A percentile compares a stretch with the other conserved stretches of the same genome.
Conservation (phyloP, 768 basidiomycete species). For the Coprinopsis cinerea region DNA sequence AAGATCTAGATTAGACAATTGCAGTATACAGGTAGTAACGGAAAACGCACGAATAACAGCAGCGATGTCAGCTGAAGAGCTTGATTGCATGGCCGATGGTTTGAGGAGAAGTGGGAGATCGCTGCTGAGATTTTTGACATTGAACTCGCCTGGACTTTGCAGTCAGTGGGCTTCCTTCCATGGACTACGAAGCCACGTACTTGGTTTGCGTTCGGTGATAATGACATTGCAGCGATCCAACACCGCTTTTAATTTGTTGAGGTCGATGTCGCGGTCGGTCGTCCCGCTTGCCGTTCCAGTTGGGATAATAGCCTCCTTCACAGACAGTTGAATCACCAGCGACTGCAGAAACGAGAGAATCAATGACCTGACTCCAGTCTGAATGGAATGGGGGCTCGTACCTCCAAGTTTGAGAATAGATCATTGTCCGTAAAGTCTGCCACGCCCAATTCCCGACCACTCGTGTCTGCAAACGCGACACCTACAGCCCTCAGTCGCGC, state of each 20-base stretch:
- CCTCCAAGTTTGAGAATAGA: conserved; percentile 92
- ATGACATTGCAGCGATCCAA: conserved; percentile 90
- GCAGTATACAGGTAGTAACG: background rate
- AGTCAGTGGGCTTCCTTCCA: background rate
- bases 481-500: conserved; percentile 68
- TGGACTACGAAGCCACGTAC: conserved; percentile 34
- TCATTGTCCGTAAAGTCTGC: conserved; percentile 94
- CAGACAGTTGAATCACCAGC: conserved; percentile 89
- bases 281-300: conserved; percentile 66
- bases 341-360: conserved; percentile 48
- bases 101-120: conserved; percentile 71
- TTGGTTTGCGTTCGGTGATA: conserved; percentile 82
- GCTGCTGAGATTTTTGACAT: conserved; percentile 69
- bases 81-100: conserved; percentile 27
- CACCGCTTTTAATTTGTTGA: conserved; percentile 80
- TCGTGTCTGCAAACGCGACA: conserved; percentile 89
- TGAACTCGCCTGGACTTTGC: conserved; percentile 78
- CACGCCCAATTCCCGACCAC: conserved; percentile 77
- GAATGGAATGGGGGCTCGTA: conserved; percentile 22
- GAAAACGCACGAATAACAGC: conserved; percentile 46
- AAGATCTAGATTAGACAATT: conserved; percentile 2
- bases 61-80: conserved; percentile 43
- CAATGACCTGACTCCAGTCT: background rate
- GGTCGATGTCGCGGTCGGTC: conserved; percentile 80
- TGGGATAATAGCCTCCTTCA: conserved; percentile 90